Base-by-base conservation (phyloP, 345 rosid genomes). In the Durio zibethinus region DNA sequence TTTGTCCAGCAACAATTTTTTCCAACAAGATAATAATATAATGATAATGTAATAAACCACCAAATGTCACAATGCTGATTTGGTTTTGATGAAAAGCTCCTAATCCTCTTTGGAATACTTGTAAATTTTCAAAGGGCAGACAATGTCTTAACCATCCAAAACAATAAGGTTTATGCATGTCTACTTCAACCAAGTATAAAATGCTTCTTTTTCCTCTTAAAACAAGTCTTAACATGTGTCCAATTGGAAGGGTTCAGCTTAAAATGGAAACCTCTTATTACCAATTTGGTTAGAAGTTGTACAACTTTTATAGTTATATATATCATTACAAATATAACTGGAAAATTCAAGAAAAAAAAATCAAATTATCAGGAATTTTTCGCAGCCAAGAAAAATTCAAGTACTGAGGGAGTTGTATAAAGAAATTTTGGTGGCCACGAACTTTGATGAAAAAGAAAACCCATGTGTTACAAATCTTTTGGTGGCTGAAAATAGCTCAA, bases 101-200 rank as follows among this genome's bases (percentile, higher is more conserved):
- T 35, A 35, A 35, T 35, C 4, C 5, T 35, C 38, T 35, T 35
- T 3, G 38, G 38, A 35, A 35, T 35, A 5, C 38, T 35, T 35
- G 38, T 35, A 35, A 35, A 35, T 35, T 35, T 35, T 35, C 38
- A 35, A 35, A 6, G 38, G 38, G 5, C 81, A 2, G 33, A 1
- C 33, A 31, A 2, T 1, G 82, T 53, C 75, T 65, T 56, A 74
- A 77, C 73, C 82, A 70, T 78, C 76, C 83, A 84, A 81, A 82
- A 77, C 77, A 78, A 65, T 80, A 62, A 33, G 85, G 86, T 82
- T 80, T n/a, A 75, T 59, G n/a, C n/a, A n/a, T 56, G 88, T 92
- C 88, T 18, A 78, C 77, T 82, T 87, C 88, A 83, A 67, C 50
- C 66, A 78, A 75, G 73, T 80, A 64, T 3, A 53, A 79, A 53